Evolutionary conservation across 495 filamentous ascomycete species (phyloP), one percentile per base, ranked within the genome.

Genomic region (Lophiostoma macrostomum): DNA sequence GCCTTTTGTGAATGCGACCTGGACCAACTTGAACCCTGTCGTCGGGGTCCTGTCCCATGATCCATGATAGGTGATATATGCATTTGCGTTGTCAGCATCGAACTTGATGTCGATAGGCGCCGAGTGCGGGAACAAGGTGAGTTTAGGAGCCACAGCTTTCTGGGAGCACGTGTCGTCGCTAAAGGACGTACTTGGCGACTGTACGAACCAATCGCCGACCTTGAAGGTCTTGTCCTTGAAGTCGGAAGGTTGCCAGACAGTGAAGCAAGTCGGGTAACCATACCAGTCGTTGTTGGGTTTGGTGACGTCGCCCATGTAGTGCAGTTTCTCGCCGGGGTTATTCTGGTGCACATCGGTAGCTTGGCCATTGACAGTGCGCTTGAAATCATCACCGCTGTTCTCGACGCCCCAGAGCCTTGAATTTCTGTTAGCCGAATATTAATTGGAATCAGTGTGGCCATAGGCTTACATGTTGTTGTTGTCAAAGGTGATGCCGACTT

Each of bases 251-350:
- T 59, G 31, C 60, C 60, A 63, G 29, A 57, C 60, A 24, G 54
- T 47, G 39, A 63, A 60, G 50, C 60, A 63, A 16, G 47, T 46
- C 14, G 60, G 60, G 39, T 63, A 63, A 14, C 60, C 60, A 39
- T 58, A 63, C 58, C 58, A 61, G 38, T 50, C 34, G 31, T 53
- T 48, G 41, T 55, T 58, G 35, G 54, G 52, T 37, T 54, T 59
- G 44, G 50, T 45, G 20, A 63, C 39, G 38, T 53, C 44, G 28
- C 60, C 60, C 19, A 63, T 52, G 56, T 54, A 63, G 50, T 63
- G 54, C 7, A 63, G 18, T 30, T 63, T 56, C 46, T 63, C 60
- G 22, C 42, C 44, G 5, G 60, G 60, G 34, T 63, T 63, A 56
- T 63, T 56, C 18, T 54, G 16, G 42, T 58, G 55, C 40, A 63